These are phyloP conservation scores for Porcisia hertigi DNA, from an alignment of 208 protist genomes.

Conservation along the genomic window DNA sequence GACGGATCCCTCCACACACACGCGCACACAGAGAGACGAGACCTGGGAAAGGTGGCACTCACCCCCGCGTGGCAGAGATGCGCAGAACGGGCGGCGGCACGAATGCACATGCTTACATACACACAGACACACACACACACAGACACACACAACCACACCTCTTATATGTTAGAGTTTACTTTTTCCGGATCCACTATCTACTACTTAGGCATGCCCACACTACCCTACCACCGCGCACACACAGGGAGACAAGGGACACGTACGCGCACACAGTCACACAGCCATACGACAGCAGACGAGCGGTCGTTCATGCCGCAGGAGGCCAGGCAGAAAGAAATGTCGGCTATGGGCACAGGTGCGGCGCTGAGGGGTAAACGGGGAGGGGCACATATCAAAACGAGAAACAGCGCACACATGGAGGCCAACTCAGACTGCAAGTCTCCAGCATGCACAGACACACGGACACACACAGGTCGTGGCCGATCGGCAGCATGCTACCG, in stretches of 20 bases:
- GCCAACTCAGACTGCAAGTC: too few species aligned
- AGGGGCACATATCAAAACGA: too few species aligned
- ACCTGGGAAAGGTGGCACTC: neutral
- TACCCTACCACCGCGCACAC: too few species aligned
- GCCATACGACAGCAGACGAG: too few species aligned
- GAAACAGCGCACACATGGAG: neutral
- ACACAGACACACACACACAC: neutral
- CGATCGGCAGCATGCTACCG: neutral
- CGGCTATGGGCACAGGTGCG: too few species aligned
- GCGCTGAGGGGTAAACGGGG: too few species aligned
- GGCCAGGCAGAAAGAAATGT: too few species aligned
- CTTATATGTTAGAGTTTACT: neutral
- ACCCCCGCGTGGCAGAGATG: neutral
- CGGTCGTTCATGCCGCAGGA: too few species aligned
- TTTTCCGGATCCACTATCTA: too few species aligned
- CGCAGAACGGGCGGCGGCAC: conserved; percentile 1
- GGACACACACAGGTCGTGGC: neutral
- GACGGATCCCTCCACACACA: neutral
- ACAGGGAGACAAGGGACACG: too few species aligned
- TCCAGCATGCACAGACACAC: neutral
- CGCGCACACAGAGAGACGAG: neutral
- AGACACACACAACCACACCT: conserved; percentile 15
- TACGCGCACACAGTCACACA: too few species aligned
- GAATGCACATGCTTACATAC: neutral
- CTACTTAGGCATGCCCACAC: too few species aligned